Conservation (phyloP, 768 basidiomycete species). For the Mycena sanguinolenta region DNA sequence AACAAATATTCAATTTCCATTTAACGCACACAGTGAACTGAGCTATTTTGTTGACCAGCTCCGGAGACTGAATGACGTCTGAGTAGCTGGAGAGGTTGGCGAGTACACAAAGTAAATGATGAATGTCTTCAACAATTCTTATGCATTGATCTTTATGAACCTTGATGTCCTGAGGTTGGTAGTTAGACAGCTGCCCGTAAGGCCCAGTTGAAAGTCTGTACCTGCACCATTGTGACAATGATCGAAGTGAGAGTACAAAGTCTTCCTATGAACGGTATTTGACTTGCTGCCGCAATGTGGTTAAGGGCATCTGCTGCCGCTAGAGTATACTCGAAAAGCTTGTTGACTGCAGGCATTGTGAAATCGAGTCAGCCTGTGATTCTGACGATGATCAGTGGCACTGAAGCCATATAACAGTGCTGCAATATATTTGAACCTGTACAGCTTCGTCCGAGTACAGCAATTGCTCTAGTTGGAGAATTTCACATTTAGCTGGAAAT, state of each 20-base stretch:
- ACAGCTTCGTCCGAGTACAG: no score
- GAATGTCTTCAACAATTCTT: neutral
- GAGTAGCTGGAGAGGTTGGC: neutral
- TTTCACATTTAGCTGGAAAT: no score
- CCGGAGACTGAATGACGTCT: neutral
- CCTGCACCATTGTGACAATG: slow-evolving; percentile 3
- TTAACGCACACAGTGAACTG: neutral
- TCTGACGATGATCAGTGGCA: no score
- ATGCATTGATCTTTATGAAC: neutral
- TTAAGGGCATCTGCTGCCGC: neutral
- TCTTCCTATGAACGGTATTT: neutral
- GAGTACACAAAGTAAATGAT: neutral
- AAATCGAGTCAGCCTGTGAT: no score
- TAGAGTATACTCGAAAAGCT: neutral
- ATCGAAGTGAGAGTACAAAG: neutral
- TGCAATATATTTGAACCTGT: no score
- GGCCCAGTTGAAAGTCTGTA: neutral
- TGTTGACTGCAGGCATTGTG: no score
- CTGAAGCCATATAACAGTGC: no score
- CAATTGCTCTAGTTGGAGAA: no score
- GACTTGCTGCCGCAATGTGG: neutral
- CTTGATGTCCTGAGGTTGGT: neutral
- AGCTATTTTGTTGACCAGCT: neutral
- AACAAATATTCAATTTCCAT: neutral
- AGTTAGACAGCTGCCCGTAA: neutral